Conservation (phyloP, 441 rosid genomes). For the Adansonia rubrostipa region DNA sequence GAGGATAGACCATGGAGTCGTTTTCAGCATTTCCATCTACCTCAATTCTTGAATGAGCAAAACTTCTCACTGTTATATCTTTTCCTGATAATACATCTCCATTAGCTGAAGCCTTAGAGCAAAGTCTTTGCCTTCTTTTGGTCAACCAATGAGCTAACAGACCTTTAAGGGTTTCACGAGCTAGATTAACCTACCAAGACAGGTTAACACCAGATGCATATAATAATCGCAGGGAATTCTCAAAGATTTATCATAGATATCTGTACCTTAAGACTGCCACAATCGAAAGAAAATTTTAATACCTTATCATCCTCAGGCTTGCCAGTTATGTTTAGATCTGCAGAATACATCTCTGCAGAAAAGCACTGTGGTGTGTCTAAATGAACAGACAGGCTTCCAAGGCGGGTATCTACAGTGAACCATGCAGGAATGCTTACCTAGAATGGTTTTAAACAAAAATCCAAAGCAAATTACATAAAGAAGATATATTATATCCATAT, state of each 20-base stretch:
- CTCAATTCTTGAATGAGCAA: conserved; percentile 64
- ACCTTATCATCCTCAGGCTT: conserved; percentile 99
- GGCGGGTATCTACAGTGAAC: conserved; percentile 96
- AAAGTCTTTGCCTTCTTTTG: conserved; percentile 73
- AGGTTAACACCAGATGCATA: conserved; percentile 26
- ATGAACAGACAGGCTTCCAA: conserved; percentile 96
- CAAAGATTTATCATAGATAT: conserved; percentile 12
- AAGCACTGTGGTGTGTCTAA: conserved; percentile 99
- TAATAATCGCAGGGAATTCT: background rate
- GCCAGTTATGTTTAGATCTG: conserved; percentile 90
- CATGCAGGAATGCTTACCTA: conserved; percentile 99
- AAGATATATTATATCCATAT: background rate
- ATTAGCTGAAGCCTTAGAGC: conserved; percentile 64
- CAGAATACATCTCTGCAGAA: conserved; percentile 98
- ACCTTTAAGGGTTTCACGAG: conserved; percentile 97
- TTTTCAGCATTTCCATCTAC: conserved; percentile 72
- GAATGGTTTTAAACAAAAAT: conserved; percentile 27
- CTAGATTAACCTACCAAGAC: conserved; percentile 82
- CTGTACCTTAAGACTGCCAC: conserved; percentile 5
- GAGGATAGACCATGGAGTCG: conserved; percentile 85
- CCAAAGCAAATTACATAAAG: conserved; percentile 29
- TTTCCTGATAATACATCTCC: conserved; percentile 73
- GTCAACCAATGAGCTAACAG: conserved; percentile 86
- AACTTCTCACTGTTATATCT: conserved; percentile 60
- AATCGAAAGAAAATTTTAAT: conserved; percentile 6